Conservation (phyloP, 257 asterid species). For the Knoxia roxburghii region DNA sequence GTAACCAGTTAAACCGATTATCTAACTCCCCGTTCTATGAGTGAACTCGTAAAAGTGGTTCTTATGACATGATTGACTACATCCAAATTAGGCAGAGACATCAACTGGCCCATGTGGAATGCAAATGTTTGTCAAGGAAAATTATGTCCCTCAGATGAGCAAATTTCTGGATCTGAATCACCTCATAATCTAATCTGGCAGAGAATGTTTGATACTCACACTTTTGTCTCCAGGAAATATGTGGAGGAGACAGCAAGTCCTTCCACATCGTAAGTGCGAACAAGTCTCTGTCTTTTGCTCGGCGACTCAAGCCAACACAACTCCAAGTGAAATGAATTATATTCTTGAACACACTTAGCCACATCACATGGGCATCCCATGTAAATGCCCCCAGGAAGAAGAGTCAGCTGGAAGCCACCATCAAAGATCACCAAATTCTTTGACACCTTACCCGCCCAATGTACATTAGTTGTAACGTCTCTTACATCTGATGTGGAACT, state of each 20-base stretch:
- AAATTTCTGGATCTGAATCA: background rate
- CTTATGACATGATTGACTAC: background rate
- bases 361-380: constrained; percentile 86
- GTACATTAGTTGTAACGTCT: constrained; percentile 63
- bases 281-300: constrained; percentile 68
- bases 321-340: constrained; percentile 78
- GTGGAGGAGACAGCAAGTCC: constrained; percentile 88
- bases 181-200: background rate
- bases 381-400: constrained; percentile 81
- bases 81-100: background rate
- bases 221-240: constrained; percentile 65
- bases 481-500: constrained; percentile 38
- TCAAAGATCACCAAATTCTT: constrained; percentile 53
- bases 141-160: background rate
- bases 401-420: constrained; percentile 64
- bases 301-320: constrained; percentile 86
- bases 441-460: constrained; percentile 72
- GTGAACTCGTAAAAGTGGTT: no score
- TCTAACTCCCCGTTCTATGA: background rate
- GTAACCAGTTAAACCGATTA: background rate
- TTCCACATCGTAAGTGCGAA: constrained; percentile 81
- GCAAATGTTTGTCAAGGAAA: background rate
- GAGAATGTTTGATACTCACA: constrained; percentile 25
- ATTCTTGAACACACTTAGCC: constrained; percentile 73
- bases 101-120: background rate